Conservation (phyloP, 2,329 filamentous ascomycete genomes). For the Fusarium sp. region DNA sequence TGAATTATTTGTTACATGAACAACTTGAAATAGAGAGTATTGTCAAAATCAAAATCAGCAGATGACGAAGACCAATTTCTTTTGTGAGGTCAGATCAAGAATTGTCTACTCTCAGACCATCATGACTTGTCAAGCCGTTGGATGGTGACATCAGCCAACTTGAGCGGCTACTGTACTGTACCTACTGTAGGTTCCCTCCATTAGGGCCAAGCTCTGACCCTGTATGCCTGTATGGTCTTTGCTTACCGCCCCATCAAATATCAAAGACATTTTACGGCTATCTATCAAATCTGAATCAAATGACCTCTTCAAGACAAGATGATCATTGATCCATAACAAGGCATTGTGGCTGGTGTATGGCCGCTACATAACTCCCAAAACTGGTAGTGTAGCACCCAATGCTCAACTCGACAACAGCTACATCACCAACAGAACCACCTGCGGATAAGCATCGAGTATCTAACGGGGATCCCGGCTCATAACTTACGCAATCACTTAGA, state of each 20-base stretch:
- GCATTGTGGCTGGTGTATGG: conserved; percentile 24
- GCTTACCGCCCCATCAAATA: conserved; percentile 30
- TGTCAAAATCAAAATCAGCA: conserved; percentile 9
- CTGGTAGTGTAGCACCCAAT: neutral
- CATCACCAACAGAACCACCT: conserved; percentile 5
- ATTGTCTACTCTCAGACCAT: conserved; percentile 8
- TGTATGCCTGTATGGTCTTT: neutral
- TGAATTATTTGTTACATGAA: conserved; percentile 2
- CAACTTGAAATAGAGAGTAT: neutral
- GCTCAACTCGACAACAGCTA: neutral
- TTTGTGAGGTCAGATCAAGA: conserved; percentile 35
- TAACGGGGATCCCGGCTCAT: conserved; percentile 20
- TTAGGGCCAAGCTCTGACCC: conserved; percentile 6
- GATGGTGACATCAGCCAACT: conserved; percentile 36
- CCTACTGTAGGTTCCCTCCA: neutral
- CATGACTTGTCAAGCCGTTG: conserved; percentile 28
- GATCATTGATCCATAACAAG: conserved; percentile 11
- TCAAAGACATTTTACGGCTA: conserved; percentile 2
- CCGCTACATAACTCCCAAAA: conserved; percentile 1
- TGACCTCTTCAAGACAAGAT: neutral
- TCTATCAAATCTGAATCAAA: conserved; percentile 9
- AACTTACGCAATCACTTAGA: conserved; percentile 32
- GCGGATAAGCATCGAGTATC: conserved; percentile 19
- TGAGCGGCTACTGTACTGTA: conserved; percentile 21
- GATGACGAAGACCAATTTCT: neutral